Conservation (phyloP, 371 early-diverging fungal genomes). For the Rhizopus arrhizus region DNA sequence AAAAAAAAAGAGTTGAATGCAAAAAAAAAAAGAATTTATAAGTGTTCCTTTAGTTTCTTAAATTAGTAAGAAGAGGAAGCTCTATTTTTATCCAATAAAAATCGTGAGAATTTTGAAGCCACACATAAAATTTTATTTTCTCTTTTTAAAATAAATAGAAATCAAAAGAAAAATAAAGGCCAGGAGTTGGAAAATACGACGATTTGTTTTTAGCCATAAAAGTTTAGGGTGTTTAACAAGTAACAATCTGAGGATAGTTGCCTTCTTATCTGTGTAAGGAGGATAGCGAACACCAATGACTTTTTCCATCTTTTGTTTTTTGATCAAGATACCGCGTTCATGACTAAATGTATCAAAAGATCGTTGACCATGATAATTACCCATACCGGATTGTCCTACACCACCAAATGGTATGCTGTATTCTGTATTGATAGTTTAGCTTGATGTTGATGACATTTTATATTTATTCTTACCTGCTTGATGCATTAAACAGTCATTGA, state of each 20-base stretch:
- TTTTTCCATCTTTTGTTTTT: constrained; percentile 44
- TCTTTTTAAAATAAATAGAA: constrained; percentile 4
- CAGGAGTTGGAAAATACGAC: constrained; percentile 17
- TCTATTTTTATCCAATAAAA: too few species aligned
- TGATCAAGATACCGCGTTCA: constrained; percentile 59
- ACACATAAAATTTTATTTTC: background rate
- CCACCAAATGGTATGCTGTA: constrained; percentile 89
- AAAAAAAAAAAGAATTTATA: constrained; percentile 10
- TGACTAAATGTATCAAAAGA: constrained; percentile 82
- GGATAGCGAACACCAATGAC: constrained; percentile 58
- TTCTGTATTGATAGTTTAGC: constrained; percentile 30
- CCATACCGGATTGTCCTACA: constrained; percentile 87
- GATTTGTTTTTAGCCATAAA: constrained; percentile 29
- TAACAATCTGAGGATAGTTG: constrained; percentile 36
- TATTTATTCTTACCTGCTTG: constrained; percentile 43
- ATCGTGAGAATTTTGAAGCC: too few species aligned
- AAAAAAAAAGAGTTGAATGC: too few species aligned
- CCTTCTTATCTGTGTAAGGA: constrained; percentile 55
- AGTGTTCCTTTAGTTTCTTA: background rate
- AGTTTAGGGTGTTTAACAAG: constrained; percentile 41
- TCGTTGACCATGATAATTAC: constrained; percentile 80
- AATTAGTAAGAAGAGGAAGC: too few species aligned
- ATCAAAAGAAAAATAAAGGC: constrained; percentile 12
- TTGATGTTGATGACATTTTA: background rate
- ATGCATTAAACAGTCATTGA: constrained; percentile 85